Percentiles rank a stretch among this genome's conserved stretches.
Evolutionary conservation across 306 rosid species (phyloP).

Genomic region (Vigna reflexopilosa): DNA sequence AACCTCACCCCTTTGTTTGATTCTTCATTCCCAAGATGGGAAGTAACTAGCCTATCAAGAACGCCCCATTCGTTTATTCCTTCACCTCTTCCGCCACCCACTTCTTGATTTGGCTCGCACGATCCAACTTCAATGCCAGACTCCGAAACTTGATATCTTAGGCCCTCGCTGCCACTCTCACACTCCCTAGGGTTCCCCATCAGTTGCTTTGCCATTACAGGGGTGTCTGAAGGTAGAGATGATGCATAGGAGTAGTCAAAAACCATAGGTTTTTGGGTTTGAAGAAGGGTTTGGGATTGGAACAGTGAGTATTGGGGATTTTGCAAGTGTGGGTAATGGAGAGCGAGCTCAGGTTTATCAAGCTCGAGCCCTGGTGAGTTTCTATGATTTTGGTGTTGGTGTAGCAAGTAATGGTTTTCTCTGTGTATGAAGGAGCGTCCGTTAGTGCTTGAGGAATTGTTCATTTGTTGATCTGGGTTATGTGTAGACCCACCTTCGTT

Average conservation of each 20-base stretch:
- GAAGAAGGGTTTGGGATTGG: constrained; percentile 57
- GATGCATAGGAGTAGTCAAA: constrained; percentile 53
- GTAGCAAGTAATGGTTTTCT: constrained; percentile 60
- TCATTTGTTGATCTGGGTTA: constrained; percentile 64
- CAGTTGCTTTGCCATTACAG: constrained; percentile 64
- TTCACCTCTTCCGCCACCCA: constrained; percentile 48
- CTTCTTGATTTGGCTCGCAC: constrained; percentile 52
- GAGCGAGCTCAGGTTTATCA: constrained; percentile 60
- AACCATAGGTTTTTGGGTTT: constrained; percentile 47
- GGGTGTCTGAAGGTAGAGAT: constrained; percentile 47
- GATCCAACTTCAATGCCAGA: constrained; percentile 58
- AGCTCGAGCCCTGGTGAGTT: constrained; percentile 55
- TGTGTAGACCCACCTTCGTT: constrained; percentile 61
- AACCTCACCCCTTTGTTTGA: constrained; percentile 62
- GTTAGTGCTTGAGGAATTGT: constrained; percentile 46
- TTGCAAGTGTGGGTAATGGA: constrained; percentile 60
- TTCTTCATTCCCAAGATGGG: constrained; percentile 70
- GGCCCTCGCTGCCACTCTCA: constrained; percentile 68
- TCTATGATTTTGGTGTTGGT: constrained; percentile 56
- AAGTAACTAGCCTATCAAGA: constrained; percentile 76
- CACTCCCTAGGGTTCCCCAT: constrained; percentile 75
- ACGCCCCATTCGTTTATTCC: constrained; percentile 79
- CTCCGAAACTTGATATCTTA: constrained; percentile 66
- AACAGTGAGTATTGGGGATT: constrained; percentile 62
- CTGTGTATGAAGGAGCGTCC: constrained; percentile 63